These are phyloP conservation scores for Lichtheimia ramosa DNA, from an alignment of 371 early-diverging fungal genomes.

Conservation along the genomic window DNA sequence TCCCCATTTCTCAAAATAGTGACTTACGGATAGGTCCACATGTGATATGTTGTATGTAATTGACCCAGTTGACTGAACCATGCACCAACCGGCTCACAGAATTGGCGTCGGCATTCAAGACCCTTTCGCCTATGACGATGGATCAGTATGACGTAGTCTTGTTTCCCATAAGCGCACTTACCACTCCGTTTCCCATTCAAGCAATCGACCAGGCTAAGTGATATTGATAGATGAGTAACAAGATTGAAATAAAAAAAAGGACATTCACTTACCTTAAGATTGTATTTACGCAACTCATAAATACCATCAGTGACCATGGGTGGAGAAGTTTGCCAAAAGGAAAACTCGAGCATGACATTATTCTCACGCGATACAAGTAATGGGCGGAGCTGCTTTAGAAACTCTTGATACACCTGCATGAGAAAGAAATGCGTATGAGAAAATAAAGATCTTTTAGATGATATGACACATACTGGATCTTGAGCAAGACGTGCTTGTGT, in stretches of 20 bases:
- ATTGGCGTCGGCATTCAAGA: slow-evolving; percentile 83
- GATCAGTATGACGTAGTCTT: background rate
- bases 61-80: slow-evolving; percentile 94
- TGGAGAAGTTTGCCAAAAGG: slow-evolving; percentile 86
- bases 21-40: slow-evolving; percentile 88
- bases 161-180: slow-evolving; percentile 13
- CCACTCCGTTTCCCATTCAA: slow-evolving; percentile 94
- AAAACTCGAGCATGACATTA: slow-evolving; percentile 89
- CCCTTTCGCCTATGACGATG: slow-evolving; percentile 61
- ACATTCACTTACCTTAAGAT: slow-evolving; percentile 55
- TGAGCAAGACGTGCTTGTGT: slow-evolving; percentile 53
- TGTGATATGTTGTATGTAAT: slow-evolving; percentile 89
- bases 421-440: background rate
- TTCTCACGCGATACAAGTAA: slow-evolving; percentile 75
- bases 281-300: slow-evolving; percentile 90
- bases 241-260: background rate
- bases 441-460: background rate
- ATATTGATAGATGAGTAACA: background rate
- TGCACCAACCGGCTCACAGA: slow-evolving; percentile 90
- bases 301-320: slow-evolving; percentile 77
- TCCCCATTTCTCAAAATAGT: slow-evolving; percentile 58
- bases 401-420: slow-evolving; percentile 36
- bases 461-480: slow-evolving; percentile 51
- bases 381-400: slow-evolving; percentile 65
- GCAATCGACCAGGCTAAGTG: slow-evolving; percentile 76